These are phyloP conservation scores for Trichoderma reesei DNA, from an alignment of 495 filamentous ascomycete genomes.

Conservation along the genomic window DNA sequence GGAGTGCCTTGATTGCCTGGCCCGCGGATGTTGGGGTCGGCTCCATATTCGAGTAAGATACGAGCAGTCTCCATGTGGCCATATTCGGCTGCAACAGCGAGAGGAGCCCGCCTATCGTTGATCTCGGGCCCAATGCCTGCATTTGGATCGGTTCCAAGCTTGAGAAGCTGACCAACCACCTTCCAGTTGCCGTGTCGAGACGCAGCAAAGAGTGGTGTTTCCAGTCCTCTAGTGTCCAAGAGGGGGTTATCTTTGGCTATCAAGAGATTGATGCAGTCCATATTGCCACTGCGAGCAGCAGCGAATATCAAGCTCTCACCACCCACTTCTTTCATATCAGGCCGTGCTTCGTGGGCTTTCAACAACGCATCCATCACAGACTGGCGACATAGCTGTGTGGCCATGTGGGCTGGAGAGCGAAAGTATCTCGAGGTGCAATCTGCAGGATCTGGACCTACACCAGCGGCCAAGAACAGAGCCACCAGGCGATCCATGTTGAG, in stretches of 20 bases:
- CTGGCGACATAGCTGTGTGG: neutral
- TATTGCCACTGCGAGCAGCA: neutral
- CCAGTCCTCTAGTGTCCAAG: neutral
- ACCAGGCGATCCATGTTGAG: neutral
- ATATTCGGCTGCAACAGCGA: neutral
- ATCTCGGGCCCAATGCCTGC: neutral
- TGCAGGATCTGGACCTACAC: neutral
- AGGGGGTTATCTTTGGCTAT: neutral
- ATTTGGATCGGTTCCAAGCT: neutral
- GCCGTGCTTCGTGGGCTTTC: neutral
- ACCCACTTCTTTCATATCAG: neutral
- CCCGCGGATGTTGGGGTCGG: neutral
- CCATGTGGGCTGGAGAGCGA: neutral
- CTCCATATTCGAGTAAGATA: neutral
- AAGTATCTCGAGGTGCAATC: neutral
- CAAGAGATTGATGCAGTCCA: neutral
- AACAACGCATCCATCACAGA: neutral
- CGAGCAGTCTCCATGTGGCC: neutral
- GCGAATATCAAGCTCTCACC: neutral
- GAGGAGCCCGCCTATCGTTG: neutral
- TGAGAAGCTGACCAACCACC: neutral
- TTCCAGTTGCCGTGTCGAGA: neutral
- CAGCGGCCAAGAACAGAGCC: neutral
- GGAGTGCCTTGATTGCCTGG: neutral
- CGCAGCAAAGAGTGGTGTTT: neutral